A percentile compares a stretch with the other conserved stretches of the same genome.
These are phyloP conservation scores for Cryptosporidium meleagridis DNA, from an alignment of 169 alveolate genomes.

Conservation along the genomic window DNA sequence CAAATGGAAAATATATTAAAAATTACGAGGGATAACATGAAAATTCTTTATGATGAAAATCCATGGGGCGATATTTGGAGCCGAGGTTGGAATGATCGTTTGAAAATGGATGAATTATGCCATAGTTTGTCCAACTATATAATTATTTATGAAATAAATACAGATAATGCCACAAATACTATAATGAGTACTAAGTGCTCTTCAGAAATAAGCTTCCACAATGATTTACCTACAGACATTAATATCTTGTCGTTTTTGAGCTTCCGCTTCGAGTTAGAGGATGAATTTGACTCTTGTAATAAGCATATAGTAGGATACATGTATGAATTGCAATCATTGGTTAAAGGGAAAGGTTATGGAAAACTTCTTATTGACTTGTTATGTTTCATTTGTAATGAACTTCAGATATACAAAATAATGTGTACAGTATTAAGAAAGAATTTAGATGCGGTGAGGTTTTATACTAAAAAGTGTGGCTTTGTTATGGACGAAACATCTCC, in stretches of 20 bases:
- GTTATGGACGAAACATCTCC: constrained; percentile 47
- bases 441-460: constrained; percentile 10
- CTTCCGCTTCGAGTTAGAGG: constrained; percentile 47
- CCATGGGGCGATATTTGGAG: constrained; percentile 74
- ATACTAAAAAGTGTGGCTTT: constrained; percentile 39
- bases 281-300: neutral
- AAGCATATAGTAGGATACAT: constrained; percentile 41
- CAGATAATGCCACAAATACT: neutral
- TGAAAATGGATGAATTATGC: constrained; percentile 28
- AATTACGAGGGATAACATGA: constrained; percentile 66
- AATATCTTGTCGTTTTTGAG: constrained; percentile 18
- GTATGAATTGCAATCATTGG: constrained; percentile 41
- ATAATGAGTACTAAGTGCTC: neutral
- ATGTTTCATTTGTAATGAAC: neutral
- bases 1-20: constrained; percentile 25
- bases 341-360: constrained; percentile 57
- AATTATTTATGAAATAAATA: constrained; percentile 6
- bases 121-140: constrained; percentile 27
- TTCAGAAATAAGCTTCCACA: neutral
- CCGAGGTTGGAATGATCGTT: constrained; percentile 43
- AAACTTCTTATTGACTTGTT: constrained; percentile 30
- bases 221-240: neutral
- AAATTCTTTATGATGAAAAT: constrained; percentile 46
- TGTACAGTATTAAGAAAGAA: constrained; percentile 57
- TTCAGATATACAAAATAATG: constrained; percentile 28